Conservation (phyloP, 768 basidiomycete genomes). For the Ramaria rubella region DNA sequence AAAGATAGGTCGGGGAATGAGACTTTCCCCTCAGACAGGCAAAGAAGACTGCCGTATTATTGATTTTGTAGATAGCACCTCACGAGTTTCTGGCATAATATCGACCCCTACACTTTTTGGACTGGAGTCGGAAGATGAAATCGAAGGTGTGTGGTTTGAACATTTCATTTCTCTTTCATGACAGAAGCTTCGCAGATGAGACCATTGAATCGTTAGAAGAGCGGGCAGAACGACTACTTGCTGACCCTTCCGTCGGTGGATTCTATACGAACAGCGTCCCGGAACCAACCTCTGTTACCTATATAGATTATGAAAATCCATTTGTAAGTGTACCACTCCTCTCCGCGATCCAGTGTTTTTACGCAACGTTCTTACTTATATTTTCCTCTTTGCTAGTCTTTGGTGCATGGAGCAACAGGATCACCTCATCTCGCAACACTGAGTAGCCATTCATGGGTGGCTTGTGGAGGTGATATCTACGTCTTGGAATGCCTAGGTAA, state of each 20-base stretch:
- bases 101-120: constrained; percentile 83
- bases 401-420: constrained; percentile 35
- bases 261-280: constrained; percentile 36
- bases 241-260: constrained; percentile 2
- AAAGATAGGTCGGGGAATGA: constrained; percentile 89
- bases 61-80: constrained; percentile 79
- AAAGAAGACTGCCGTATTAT: constrained; percentile 85
- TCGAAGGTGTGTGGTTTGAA: constrained; percentile 46
- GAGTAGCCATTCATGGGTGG: constrained; percentile 71
- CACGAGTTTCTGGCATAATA: constrained; percentile 62
- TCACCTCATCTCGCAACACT: constrained; percentile 48
- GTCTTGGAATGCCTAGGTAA: constrained; percentile 70
- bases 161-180: not conserved
- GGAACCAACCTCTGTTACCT: constrained; percentile 58
- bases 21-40: constrained; percentile 71
- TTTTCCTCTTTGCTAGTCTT: constrained; percentile 15
- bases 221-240: constrained; percentile 21
- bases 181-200: constrained; percentile 36
- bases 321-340: constrained; percentile 31
- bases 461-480: constrained; percentile 63
- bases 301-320: constrained; percentile 71
- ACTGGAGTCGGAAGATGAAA: constrained; percentile 60
- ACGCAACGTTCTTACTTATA: not conserved
- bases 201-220: constrained; percentile 43
- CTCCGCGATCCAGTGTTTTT: not conserved